Conservation (phyloP, 768 basidiomycete species). For the Tulasnella sp. region DNA sequence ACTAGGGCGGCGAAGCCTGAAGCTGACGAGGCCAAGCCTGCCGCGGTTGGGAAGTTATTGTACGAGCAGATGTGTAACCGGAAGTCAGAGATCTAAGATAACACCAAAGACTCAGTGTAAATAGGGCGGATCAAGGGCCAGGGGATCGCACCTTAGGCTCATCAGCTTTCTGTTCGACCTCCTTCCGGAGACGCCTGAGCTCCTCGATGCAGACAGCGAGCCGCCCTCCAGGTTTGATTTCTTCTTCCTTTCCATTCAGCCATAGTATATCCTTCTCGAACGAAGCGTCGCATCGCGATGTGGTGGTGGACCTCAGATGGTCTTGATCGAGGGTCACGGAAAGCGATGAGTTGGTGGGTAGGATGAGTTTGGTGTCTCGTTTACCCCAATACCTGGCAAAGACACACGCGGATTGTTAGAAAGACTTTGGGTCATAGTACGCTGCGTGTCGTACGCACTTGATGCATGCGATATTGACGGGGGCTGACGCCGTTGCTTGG, state of each 20-base stretch:
- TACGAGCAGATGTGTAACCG: conserved; percentile 82
- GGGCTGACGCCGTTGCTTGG: conserved; percentile 84
- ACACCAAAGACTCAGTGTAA: background rate
- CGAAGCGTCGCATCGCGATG: conserved; percentile 68
- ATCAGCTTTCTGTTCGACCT: conserved; percentile 58
- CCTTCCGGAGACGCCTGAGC: conserved; percentile 65
- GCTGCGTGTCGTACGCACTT: conserved; percentile 48
- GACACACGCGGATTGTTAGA: background rate
- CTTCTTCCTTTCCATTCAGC: conserved; percentile 90
- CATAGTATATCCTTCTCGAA: conserved; percentile 75
- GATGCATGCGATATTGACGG: conserved; percentile 97
- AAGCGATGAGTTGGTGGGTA: conserved; percentile 97
- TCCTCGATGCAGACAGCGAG: conserved; percentile 77
- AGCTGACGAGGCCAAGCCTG: conserved; percentile 93
- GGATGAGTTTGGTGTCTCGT: conserved; percentile 85
- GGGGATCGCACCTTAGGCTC: conserved; percentile 48
- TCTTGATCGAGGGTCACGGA: conserved; percentile 96
- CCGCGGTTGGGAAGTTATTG: conserved; percentile 99
- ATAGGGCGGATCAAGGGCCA: background rate
- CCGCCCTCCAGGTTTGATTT: conserved; percentile 70
- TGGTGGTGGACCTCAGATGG: conserved; percentile 87
- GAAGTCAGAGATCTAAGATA: conserved; percentile 49
- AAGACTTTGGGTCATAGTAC: background rate
- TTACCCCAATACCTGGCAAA: conserved; percentile 91
- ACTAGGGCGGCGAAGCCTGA: conserved; percentile 95